phyloP scores from a whole-genome alignment of 192 early-diverging fungal genomes.

The Coemansia sp. region DNA sequence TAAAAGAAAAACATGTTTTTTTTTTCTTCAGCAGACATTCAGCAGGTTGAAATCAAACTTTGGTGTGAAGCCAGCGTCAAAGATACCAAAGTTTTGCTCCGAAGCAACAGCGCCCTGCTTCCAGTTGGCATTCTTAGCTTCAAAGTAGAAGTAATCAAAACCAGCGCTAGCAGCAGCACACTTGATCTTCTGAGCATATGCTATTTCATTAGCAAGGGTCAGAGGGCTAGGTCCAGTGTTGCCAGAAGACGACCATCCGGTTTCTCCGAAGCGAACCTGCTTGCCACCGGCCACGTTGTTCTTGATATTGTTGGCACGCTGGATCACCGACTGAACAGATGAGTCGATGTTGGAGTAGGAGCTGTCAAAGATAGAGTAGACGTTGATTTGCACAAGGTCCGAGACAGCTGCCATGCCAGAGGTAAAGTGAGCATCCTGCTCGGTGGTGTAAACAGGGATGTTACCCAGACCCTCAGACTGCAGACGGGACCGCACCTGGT shows the following conservation, averaged over 20 bases:
- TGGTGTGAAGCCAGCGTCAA: slow-evolving; percentile 12
- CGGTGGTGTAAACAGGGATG: slow-evolving; percentile 50
- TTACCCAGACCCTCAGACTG: slow-evolving; percentile 39
- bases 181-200: slow-evolving; percentile 37
- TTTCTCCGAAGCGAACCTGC: slow-evolving; percentile 41
- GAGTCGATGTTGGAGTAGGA: slow-evolving; percentile 23
- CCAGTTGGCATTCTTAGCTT: slow-evolving; percentile 53
- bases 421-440: slow-evolving; percentile 41
- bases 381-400: slow-evolving; percentile 52
- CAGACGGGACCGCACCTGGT: slow-evolving; percentile 40
- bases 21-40: slow-evolving; percentile 33
- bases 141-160: slow-evolving; percentile 54
- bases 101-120: slow-evolving; percentile 21
- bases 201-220: slow-evolving; percentile 29
- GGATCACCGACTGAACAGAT: slow-evolving; percentile 42
- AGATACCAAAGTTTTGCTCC: slow-evolving; percentile 42
- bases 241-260: slow-evolving; percentile 45
- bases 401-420: slow-evolving; percentile 24
- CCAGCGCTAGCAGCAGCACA: slow-evolving; percentile 27
- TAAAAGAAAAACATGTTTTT: no score
- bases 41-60: slow-evolving; percentile 28
- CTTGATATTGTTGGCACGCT: slow-evolving; percentile 35
- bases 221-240: slow-evolving; percentile 40
- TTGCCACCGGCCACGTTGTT: slow-evolving; percentile 37
- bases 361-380: slow-evolving; percentile 48